Base-by-base conservation (phyloP, 306 rosid genomes). In the Lathyrus oleraceus region DNA sequence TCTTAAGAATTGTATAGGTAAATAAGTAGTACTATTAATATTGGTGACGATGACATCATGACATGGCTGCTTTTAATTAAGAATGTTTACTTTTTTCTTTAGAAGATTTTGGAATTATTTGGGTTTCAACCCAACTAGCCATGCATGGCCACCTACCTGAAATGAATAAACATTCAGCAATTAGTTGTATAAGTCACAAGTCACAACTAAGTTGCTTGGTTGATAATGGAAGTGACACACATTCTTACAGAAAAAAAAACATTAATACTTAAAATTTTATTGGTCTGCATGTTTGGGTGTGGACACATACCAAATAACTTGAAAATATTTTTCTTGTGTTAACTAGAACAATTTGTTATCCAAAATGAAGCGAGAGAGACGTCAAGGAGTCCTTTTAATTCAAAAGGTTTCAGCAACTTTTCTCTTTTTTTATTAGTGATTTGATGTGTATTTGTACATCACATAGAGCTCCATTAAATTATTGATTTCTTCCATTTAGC, bases 151-250 rank as follows among this genome's bases (percentile, higher is more conserved):
- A 72, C 61, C 19, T 12, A 12, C 16, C 42, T 6, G 5, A 40
- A 5, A 30, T 49, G 13, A 16, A 27, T 2, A 69, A 61, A 51
- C 58, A 16, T 63, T 44, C 72, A 43, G 63, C 72, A 43, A 70
- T 35, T 25, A 11, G 44, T 69, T 44, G 66, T 61, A 19, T 10
- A 6, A 32, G 36, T 32, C 36, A 35, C 39, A 5, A 16, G 60
- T 67, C 52, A 17, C 53, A 72, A 14, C 21, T 4, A 39, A 56
- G 61, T 27, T 39, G 23, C n/a, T 42, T 3, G 71, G 71, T 76
- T 62, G 65, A 69, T 48, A 47, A 32, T 23, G 5, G 47, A 36
- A 36, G 4, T 27, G 42, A 21, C n/a, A 52, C 76, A 58, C 28
- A 69, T 61, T 69, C 25, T 51, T 17, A 36, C 36, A 47, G 54